These are phyloP conservation scores for Lactarius hengduanensis DNA, from an alignment of 768 basidiomycete genomes.

Conservation along the genomic window DNA sequence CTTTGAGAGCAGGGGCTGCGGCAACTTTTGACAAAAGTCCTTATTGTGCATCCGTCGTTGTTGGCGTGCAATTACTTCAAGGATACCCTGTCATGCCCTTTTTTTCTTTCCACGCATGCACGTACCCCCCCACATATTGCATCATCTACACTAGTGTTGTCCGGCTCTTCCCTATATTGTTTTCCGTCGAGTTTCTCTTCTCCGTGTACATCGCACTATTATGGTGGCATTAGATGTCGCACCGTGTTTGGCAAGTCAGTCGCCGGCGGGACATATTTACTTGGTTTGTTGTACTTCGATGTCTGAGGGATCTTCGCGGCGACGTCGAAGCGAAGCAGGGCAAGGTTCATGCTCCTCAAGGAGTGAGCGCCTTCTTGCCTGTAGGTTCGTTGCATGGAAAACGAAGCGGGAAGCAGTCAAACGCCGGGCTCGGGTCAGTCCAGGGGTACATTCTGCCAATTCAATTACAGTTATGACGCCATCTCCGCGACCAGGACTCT, in stretches of 20 bases:
- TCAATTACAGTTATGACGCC: slow-evolving; percentile 7
- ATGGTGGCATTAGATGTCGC: slow-evolving; percentile 2
- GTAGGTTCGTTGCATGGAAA: neutral
- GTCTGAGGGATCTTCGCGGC: slow-evolving; percentile 17
- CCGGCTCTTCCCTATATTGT: neutral
- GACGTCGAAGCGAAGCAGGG: slow-evolving; percentile 22
- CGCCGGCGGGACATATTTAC: slow-evolving; percentile 7
- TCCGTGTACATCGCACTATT: slow-evolving; percentile 24
- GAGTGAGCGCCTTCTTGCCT: neutral
- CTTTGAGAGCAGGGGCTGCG: neutral
- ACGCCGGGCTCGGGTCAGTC: neutral
- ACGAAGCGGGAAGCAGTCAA: slow-evolving; percentile 1
- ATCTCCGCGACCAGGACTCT: slow-evolving; percentile 17
- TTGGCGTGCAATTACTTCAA: slow-evolving; percentile 6
- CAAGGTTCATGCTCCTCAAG: slow-evolving; percentile 1
- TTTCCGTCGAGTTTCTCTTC: slow-evolving; percentile 2
- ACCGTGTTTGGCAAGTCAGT: slow-evolving; percentile 18
- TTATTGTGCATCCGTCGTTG: neutral
- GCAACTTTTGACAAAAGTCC: neutral
- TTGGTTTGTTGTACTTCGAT: slow-evolving; percentile 8
- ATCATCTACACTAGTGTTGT: slow-evolving; percentile 2
- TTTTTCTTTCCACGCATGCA: slow-evolving; percentile 10
- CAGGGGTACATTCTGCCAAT: neutral
- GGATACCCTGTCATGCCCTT: slow-evolving; percentile 16
- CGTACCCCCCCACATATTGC: slow-evolving; percentile 6